Evolutionary conservation across 495 filamentous ascomycete genomes (phyloP), one percentile per base, ranked within the genome.

Genomic region (Pyrenula aspistea): DNA sequence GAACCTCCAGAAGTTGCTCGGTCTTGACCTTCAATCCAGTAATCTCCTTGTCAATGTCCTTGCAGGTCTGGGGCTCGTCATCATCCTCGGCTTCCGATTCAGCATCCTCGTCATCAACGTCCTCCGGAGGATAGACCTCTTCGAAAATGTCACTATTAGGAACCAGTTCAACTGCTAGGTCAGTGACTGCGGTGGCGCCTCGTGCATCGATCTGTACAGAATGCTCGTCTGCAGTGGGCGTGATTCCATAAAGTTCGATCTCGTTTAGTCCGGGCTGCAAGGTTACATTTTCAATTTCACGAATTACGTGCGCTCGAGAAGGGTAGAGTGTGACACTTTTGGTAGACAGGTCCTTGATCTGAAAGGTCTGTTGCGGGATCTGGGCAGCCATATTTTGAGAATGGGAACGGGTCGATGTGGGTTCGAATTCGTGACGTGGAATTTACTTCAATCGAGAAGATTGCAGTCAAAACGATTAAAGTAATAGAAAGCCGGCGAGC

Each of bases 141-240:
- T 81, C 63, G 56, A 77, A 83, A 48, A 75, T 72, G 12, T 82
- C 78, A 2, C 70, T 69, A 59, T 86, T 84, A 0, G 82, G 75
- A 22, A 87, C 68, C 10, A 81, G 66, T 56, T 85, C 78, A 48
- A 87, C 77, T 15, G 77, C 75, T 63, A 87, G 79, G 61, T 88
- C 83, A 2, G 79, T 83, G 61, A 88, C 85, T 54, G 77, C 79
- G 0, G 72, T 69, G 0, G 70, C 63, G 24, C 83, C 83, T 53
- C 75, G 81, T 54, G 83, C 84, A 61, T 86, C 83, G 56, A 89
- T 81, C 60, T 85, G 85, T 69, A 88, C 81, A 25, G 83, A 86
- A 63, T 83, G 73, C 60, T 82, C 73, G 57, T 88, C 83, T 47
- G 79, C 73, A 12, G 76, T 79, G 1, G 83, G 84, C 4, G 82